phyloP scores from a whole-genome alignment of 495 filamentous ascomycete species.

The Hypoxylon fragiforme region DNA sequence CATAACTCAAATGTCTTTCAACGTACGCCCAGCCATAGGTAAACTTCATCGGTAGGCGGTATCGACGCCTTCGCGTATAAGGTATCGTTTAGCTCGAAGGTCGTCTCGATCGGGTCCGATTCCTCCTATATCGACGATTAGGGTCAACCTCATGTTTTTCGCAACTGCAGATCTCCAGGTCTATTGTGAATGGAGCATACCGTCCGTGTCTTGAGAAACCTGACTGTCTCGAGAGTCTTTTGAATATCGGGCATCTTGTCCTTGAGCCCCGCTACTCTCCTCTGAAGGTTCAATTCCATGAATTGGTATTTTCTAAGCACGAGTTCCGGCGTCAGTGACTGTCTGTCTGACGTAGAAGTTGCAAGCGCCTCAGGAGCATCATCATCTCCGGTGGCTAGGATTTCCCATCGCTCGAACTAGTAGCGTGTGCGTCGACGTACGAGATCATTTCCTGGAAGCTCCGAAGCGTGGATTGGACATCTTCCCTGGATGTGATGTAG shows the following conservation, averaged over 20 bases:
- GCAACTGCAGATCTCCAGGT: too few relatives aligned
- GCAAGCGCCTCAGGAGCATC: slow-evolving; percentile 6
- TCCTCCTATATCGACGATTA: slow-evolving; percentile 48
- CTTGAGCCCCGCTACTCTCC: slow-evolving; percentile 76
- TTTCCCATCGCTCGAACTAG: slow-evolving; percentile 2
- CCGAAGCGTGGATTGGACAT: slow-evolving; percentile 87
- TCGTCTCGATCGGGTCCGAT: slow-evolving; percentile 77
- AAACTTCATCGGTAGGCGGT: slow-evolving; percentile 85
- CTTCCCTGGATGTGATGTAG: slow-evolving; percentile 82
- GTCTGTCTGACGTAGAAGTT: not conserved
- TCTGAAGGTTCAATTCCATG: slow-evolving; percentile 93
- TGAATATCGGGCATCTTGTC: slow-evolving; percentile 97
- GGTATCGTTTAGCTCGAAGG: slow-evolving; percentile 95
- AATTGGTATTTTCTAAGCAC: slow-evolving; percentile 89
- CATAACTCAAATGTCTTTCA: not conserved
- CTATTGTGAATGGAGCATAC: slow-evolving; percentile 50
- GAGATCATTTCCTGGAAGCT: slow-evolving; percentile 99
- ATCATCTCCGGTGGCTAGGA: not conserved
- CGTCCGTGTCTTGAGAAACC: slow-evolving; percentile 73
- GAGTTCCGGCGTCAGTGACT: slow-evolving; percentile 11
- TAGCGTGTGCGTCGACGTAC: slow-evolving; percentile 46
- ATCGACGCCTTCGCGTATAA: slow-evolving; percentile 87
- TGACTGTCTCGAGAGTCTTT: slow-evolving; percentile 94
- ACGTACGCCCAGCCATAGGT: slow-evolving; percentile 87
- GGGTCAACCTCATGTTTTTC: too few relatives aligned